phyloP scores from a whole-genome alignment of 2,329 filamentous ascomycete species.

The Aspergillus brasiliensis region DNA sequence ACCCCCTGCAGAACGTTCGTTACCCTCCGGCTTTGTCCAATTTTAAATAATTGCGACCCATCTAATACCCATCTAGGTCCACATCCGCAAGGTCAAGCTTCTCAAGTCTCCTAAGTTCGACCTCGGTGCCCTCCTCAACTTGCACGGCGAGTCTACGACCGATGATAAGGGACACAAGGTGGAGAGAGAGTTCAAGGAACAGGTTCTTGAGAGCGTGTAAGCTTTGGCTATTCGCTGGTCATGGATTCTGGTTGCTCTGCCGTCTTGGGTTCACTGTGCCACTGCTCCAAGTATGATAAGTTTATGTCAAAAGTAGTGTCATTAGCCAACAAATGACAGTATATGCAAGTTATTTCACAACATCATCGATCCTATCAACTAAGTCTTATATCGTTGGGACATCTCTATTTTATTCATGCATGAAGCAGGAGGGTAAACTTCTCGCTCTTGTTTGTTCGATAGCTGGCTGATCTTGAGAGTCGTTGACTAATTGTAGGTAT shows the following conservation, averaged over 20 bases:
- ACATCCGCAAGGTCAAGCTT: slow-evolving; percentile 99
- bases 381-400: too few relatives aligned
- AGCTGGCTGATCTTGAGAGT: too few relatives aligned
- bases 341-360: not conserved
- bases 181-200: slow-evolving; percentile 99
- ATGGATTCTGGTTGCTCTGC: slow-evolving; percentile 60
- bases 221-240: slow-evolving; percentile 69
- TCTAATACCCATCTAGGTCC: slow-evolving; percentile 68
- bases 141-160: slow-evolving; percentile 95
- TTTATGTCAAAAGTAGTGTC: slow-evolving; percentile 15
- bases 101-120: slow-evolving; percentile 99
- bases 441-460: too few relatives aligned
- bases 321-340: slow-evolving; percentile 6
- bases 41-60: not conserved
- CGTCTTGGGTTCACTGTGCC: not conserved
- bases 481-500: too few relatives aligned
- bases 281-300: slow-evolving; percentile 11
- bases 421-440: too few relatives aligned
- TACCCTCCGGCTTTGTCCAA: not conserved
- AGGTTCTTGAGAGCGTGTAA: slow-evolving; percentile 92
- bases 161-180: slow-evolving; percentile 98
- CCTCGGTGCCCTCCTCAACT: slow-evolving; percentile 89
- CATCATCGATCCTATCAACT: too few relatives aligned
- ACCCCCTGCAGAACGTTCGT: slow-evolving; percentile 95
- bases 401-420: too few relatives aligned